phyloP scores from a whole-genome alignment of 495 filamentous ascomycete species.

The Penicillium parvum region DNA sequence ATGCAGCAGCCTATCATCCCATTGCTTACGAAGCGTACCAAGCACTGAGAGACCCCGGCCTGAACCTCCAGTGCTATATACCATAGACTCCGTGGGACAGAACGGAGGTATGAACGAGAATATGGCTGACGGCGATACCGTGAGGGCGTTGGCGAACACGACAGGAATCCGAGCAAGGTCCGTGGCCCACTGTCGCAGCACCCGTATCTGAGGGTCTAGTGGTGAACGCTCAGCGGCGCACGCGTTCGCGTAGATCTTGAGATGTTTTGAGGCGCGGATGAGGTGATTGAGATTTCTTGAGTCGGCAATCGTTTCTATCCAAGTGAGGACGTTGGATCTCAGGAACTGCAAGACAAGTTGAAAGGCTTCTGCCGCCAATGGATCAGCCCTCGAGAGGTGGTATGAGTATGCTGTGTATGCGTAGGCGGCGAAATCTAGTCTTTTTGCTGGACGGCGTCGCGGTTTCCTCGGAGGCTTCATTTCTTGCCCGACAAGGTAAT shows the following conservation, averaged over 20 bases:
- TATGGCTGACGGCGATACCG: not conserved
- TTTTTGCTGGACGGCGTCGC: not conserved
- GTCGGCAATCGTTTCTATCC: constrained; percentile 34
- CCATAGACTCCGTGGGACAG: constrained; percentile 30
- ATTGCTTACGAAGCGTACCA: constrained; percentile 4
- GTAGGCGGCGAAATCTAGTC: constrained; percentile 18
- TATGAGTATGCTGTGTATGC: constrained; percentile 27
- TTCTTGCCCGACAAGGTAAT: constrained; percentile 11
- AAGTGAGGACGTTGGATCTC: constrained; percentile 27
- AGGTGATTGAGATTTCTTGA: constrained; percentile 21
- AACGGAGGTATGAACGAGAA: constrained; percentile 5
- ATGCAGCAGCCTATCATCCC: constrained; percentile 29
- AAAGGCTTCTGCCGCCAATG: constrained; percentile 12
- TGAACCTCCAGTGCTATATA: constrained; percentile 13
- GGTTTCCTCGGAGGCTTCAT: constrained; percentile 21
- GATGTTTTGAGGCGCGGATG: constrained; percentile 24
- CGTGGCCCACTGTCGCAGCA: not conserved
- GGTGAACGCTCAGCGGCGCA: not conserved
- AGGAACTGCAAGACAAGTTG: constrained; percentile 24
- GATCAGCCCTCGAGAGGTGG: constrained; percentile 19
- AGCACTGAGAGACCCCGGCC: not conserved
- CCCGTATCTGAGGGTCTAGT: not conserved
- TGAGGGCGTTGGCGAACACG: not conserved
- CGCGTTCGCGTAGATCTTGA: constrained; percentile 24
- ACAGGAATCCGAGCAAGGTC: not conserved